phyloP scores from a whole-genome alignment of 768 basidiomycete species.

The Rhodotorula sphaerocarpa region DNA sequence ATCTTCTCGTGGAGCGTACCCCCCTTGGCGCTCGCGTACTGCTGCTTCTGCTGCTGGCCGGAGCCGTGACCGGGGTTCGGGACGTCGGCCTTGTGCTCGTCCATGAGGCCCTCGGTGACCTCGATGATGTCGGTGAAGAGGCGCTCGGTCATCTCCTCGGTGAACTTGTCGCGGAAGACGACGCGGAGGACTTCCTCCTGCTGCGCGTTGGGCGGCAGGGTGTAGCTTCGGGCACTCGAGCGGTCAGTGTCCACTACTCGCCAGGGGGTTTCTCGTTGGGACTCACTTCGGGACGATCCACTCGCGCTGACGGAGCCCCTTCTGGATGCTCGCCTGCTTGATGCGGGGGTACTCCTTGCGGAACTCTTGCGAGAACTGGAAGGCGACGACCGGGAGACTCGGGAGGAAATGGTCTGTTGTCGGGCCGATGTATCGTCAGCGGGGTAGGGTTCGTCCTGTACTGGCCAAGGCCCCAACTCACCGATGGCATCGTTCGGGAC shows the following conservation, averaged over 20 bases:
- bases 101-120: constrained; percentile 55
- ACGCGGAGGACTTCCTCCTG: constrained; percentile 56
- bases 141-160: constrained; percentile 44
- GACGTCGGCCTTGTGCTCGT: constrained; percentile 44
- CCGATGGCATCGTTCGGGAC: constrained; percentile 50
- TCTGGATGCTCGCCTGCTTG: constrained; percentile 52
- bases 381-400: constrained; percentile 53
- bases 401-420: constrained; percentile 46
- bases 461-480: background rate
- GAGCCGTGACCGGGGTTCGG: constrained; percentile 52
- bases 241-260: no score
- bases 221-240: constrained; percentile 43
- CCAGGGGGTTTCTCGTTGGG: no score
- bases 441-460: background rate
- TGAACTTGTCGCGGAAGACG: constrained; percentile 44
- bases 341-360: constrained; percentile 37
- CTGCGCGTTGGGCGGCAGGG: constrained; percentile 51
- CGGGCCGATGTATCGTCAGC: background rate
- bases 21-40: constrained; percentile 9
- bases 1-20: constrained; percentile 1
- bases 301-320: constrained; percentile 46
- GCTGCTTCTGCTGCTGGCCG: constrained; percentile 51
- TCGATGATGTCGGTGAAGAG: constrained; percentile 63
- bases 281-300: constrained; percentile 44
- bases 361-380: constrained; percentile 53